These are phyloP conservation scores for Fusarium bulbicola DNA, from an alignment of 2,329 filamentous ascomycete species.

Conservation along the genomic window DNA sequence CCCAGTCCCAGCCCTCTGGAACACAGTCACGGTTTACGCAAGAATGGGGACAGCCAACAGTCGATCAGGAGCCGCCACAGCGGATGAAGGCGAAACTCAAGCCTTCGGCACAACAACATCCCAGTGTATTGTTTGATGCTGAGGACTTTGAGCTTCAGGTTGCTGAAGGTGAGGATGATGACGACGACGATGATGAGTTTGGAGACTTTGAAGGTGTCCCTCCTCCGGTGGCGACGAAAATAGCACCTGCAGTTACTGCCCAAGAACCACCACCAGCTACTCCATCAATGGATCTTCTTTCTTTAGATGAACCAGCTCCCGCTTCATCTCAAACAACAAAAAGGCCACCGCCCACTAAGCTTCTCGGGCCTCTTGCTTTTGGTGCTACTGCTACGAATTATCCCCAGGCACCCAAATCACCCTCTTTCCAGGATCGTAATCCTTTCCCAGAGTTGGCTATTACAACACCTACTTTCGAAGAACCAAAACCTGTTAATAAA, in stretches of 20 bases:
- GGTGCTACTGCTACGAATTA: slow-evolving; percentile 45
- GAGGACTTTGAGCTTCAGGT: slow-evolving; percentile 60
- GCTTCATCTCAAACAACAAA: slow-evolving; percentile 10
- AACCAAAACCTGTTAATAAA: slow-evolving; percentile 47
- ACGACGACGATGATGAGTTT: slow-evolving; percentile 60
- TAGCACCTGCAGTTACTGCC: slow-evolving; percentile 15
- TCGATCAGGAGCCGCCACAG: background rate
- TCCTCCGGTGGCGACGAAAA: background rate
- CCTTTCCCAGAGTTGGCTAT: slow-evolving; percentile 61
- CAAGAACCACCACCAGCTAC: slow-evolving; percentile 31
- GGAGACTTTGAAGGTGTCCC: slow-evolving; percentile 67
- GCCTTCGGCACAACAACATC: slow-evolving; percentile 45
- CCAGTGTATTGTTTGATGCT: slow-evolving; percentile 74
- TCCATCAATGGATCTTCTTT: slow-evolving; percentile 54
- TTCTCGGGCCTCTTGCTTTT: slow-evolving; percentile 45
- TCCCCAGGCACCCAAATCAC: slow-evolving; percentile 60
- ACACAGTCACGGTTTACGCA: slow-evolving; percentile 13
- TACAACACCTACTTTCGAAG: slow-evolving; percentile 51
- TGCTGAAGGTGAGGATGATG: slow-evolving; percentile 53
- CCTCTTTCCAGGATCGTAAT: slow-evolving; percentile 63
- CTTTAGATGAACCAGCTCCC: slow-evolving; percentile 47
- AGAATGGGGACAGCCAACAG: slow-evolving; percentile 14
- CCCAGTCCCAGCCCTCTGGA: slow-evolving; percentile 12
- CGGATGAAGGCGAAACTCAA: slow-evolving; percentile 39
- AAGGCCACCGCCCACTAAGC: slow-evolving; percentile 44